Evolutionary conservation across 257 asterid species (phyloP), one percentile per base, ranked within the genome.

Genomic region (Haberlea rhodopensis): DNA sequence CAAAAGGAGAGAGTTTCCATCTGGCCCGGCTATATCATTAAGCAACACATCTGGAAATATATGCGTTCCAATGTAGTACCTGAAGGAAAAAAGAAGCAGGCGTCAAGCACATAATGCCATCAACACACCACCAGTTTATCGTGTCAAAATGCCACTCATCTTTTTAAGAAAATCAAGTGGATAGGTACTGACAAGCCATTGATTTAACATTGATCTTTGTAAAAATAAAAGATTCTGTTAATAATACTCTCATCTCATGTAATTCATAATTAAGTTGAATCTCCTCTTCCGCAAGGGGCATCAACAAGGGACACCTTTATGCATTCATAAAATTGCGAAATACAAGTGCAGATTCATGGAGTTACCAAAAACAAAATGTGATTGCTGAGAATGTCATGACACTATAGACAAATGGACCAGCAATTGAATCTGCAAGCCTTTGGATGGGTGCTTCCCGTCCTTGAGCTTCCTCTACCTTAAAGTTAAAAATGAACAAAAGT

Each of bases 361-460:
- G 82, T 61, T 79, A 92, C 99, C 99, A 92, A 67, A 92, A 92
- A 67, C 88, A 91, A 87, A 92, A 92, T 52, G 99, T 89, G 67
- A 87, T 89, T 53, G 96, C 96, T 46, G 96, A 89, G 73, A 92
- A 76, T 49, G 99, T 85, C 97, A 92, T 89, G 58, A 92, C 84
- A 69, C 87, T 85, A 66, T 87, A 92, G 53, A 92, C 99, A 80
- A 92, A 92, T 51, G 96, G 99, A 18, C 99, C 97, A 73, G 99
- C 97, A 71, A 92, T 85, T 69, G 97, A 71, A 85, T 92, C 99
- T 40, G 99, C 99, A 66, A 92, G 95, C 82, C 99, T 84, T 74
- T 92, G 99, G 69, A 92, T 89, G 63, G 99, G 97, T 70, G 99
- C 99, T 87, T 92, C 99, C 65, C 97, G 96, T 63, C 97, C 97